Evolutionary conservation across 176 grass and related monocot species (phyloP).

Genomic region (Alopecurus myosuroides): DNA sequence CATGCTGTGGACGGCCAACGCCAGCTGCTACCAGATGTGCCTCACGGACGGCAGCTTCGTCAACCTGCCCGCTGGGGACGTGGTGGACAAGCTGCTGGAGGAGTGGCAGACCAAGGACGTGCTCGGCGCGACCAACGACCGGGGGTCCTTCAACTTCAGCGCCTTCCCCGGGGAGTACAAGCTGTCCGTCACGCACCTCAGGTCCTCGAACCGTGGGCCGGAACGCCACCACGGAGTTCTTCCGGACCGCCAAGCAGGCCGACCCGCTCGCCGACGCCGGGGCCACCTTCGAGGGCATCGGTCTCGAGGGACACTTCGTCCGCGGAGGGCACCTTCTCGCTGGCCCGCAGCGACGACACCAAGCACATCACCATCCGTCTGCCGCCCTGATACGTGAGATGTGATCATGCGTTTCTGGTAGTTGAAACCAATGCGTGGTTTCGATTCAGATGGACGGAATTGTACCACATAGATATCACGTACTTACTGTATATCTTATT

Average conservation of each 20-base stretch:
- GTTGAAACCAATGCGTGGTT: background rate
- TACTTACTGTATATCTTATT: no score
- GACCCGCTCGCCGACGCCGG: slow-evolving; percentile 65
- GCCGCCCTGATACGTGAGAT: background rate
- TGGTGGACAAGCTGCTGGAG: slow-evolving; percentile 56
- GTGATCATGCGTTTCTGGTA: background rate
- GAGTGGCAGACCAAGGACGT: slow-evolving; percentile 78
- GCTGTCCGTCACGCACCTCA: slow-evolving; percentile 37
- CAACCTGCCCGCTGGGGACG: slow-evolving; percentile 68
- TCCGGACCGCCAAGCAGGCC: slow-evolving; percentile 46
- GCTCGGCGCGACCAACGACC: slow-evolving; percentile 50
- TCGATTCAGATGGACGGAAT: background rate
- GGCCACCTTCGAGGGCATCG: slow-evolving; percentile 70
- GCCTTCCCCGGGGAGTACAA: slow-evolving; percentile 69
- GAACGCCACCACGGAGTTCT: slow-evolving; percentile 71
- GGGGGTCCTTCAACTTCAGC: slow-evolving; percentile 66
- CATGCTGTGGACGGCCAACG: slow-evolving; percentile 72
- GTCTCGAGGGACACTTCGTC: slow-evolving; percentile 64
- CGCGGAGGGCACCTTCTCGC: slow-evolving; percentile 42
- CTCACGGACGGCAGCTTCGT: slow-evolving; percentile 50
- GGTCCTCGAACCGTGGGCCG: no score
- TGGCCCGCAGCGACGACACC: slow-evolving; percentile 54
- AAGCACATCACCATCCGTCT: slow-evolving; percentile 74
- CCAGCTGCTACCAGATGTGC: slow-evolving; percentile 90
- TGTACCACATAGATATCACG: background rate